phyloP scores from a whole-genome alignment of 139 green algal species.

The Closterium sp. region DNA sequence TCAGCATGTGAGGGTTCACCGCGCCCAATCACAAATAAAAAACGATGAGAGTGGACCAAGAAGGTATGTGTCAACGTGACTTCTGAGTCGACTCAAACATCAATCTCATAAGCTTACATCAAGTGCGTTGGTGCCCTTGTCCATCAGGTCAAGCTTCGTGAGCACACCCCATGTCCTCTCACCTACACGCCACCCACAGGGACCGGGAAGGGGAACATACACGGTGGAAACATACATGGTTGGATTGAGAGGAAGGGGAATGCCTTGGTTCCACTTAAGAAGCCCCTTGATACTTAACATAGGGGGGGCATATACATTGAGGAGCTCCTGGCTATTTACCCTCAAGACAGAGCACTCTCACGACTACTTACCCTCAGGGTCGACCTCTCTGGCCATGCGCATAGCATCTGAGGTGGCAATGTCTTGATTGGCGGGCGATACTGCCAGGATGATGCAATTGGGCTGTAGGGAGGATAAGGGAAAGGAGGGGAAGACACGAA shows the following conservation, averaged over 20 bases:
- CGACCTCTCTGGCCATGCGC: conserved; percentile 50
- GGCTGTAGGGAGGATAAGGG: conserved; percentile 14
- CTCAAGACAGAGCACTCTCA: too few relatives aligned
- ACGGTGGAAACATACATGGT: too few relatives aligned
- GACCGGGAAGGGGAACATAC: background rate
- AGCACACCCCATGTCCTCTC: conserved; percentile 57
- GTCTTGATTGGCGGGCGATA: conserved; percentile 59
- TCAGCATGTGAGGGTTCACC: too few relatives aligned
- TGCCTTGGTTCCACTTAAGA: too few relatives aligned
- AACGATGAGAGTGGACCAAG: background rate
- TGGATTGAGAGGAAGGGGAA: too few relatives aligned
- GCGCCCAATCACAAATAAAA: background rate
- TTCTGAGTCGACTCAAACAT: too few relatives aligned
- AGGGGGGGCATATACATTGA: too few relatives aligned
- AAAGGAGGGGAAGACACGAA: background rate
- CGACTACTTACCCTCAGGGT: conserved; percentile 32
- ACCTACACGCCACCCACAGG: background rate
- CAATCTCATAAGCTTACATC: too few relatives aligned
- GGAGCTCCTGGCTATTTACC: too few relatives aligned
- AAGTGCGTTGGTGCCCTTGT: conserved; percentile 54
- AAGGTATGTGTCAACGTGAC: too few relatives aligned
- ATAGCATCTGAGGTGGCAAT: conserved; percentile 55
- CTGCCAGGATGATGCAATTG: conserved; percentile 51
- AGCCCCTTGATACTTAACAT: too few relatives aligned
- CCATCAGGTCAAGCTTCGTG: conserved; percentile 58